Base-by-base conservation (phyloP, 257 asterid genomes). In the Solanum pinnatisectum region DNA sequence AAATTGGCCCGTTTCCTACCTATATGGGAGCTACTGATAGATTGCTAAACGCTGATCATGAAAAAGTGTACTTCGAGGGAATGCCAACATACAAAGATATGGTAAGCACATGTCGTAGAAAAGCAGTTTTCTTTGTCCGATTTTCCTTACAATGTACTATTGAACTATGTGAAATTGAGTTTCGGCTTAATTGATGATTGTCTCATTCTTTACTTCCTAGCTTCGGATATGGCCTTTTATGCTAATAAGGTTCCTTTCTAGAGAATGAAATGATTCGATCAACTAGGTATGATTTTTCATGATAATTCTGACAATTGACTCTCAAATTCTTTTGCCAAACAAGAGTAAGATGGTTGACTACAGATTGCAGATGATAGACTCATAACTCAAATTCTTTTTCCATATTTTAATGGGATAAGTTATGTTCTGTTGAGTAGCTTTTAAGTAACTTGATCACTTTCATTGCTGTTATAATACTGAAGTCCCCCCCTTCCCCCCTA, bases 11-110 rank as follows among this genome's bases (percentile, higher is more conserved):
- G n/a, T n/a, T n/a, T n/a, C n/a, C n/a, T n/a, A n/a, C n/a, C n/a
- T n/a, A n/a, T n/a, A n/a, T n/a, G n/a, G n/a, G n/a, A n/a, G 98
- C 97, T 52, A 92, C 95, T 30, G 96, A 95, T 89, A 92, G 94
- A 87, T 87, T 96, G 91, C 93, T 95, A 71, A 96, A 96, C 89
- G 99, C 98, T 85, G 96, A 95, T 89, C 98, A 96, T 49, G 97
- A 95, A 30, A 92, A 94, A 89, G 95, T 95, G 77, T 96, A 96
- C 92, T 96, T 95, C 90, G 93, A 94, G 94, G 98, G 95, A 59
- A 96, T 96, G 99, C 98, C 99, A 1, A 88, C 77, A 36, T 93
- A 92, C 93, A 93, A 92, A 89, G 99, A 98, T 90, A 92, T 73
- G 96, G 99, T 96, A 92, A 71, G 9, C 67, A 16, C 65, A 27